A percentile compares a stretch with the other conserved stretches of the same genome.
Conservation (phyloP, 768 basidiomycete species). For the Phlegmacium glaucopus region DNA sequence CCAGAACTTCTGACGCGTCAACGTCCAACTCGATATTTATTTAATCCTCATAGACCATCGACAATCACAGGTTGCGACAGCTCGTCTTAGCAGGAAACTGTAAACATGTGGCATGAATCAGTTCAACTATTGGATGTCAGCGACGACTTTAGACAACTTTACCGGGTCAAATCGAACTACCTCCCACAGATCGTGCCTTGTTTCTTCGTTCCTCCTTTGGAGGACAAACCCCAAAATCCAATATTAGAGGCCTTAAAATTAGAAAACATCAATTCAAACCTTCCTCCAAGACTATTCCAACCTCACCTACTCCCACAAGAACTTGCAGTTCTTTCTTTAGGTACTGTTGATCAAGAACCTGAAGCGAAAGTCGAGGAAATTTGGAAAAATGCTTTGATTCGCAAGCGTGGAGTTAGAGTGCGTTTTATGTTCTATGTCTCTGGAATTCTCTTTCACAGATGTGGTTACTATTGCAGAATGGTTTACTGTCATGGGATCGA, state of each 20-base stretch:
- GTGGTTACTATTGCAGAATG: constrained; percentile 42
- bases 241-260: constrained; percentile 58
- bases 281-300: constrained; percentile 9
- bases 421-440: constrained; percentile 1
- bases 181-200: constrained; percentile 39
- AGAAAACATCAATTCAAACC: constrained; percentile 15
- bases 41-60: no score
- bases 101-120: no score
- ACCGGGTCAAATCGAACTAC: constrained; percentile 8
- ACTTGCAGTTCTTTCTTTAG: constrained; percentile 21
- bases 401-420: constrained; percentile 21
- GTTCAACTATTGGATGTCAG: no score
- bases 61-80: no score
- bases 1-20: no score
- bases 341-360: constrained; percentile 1
- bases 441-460: background rate
- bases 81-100: no score
- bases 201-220: constrained; percentile 64
- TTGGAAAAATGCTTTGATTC: constrained; percentile 17
- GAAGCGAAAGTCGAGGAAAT: constrained; percentile 8
- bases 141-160: no score
- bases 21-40: no score
- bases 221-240: constrained; percentile 76
- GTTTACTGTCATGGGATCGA: constrained; percentile 63
- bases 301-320: constrained; percentile 24